phyloP scores from a whole-genome alignment of 345 rosid genomes.

The Citrus cavaleriei region DNA sequence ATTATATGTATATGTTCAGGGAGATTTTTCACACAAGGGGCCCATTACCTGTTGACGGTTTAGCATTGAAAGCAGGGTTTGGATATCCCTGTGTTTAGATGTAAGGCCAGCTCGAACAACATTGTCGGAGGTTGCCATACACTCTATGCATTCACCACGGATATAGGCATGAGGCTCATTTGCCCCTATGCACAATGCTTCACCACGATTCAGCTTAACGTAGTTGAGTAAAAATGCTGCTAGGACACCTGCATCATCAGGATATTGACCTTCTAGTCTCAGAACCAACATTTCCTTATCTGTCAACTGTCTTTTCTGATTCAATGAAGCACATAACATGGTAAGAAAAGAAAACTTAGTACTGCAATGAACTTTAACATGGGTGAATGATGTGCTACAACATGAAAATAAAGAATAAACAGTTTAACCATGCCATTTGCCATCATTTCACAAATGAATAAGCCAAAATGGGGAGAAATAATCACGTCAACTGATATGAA shows the following conservation, averaged over 20 bases:
- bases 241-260: conserved; percentile 35
- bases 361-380: neutral
- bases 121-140: conserved; percentile 46
- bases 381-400: neutral
- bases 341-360: neutral
- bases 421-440: neutral
- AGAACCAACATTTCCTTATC: conserved; percentile 35
- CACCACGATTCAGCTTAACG: conserved; percentile 37
- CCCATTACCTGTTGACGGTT: conserved; percentile 26
- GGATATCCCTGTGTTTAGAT: conserved; percentile 33
- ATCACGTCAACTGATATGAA: neutral
- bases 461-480: neutral
- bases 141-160: conserved; percentile 34
- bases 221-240: conserved; percentile 34
- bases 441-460: neutral
- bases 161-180: conserved; percentile 42
- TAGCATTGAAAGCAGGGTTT: conserved; percentile 37
- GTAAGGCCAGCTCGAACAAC: conserved; percentile 47
- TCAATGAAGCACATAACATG: neutral
- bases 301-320: conserved; percentile 35
- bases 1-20: neutral
- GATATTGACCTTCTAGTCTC: conserved; percentile 35
- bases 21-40: neutral
- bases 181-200: conserved; percentile 39
- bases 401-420: neutral